Evolutionary conservation across 352 stramenopile genomes (phyloP).

Genomic region (Elongisporangium prolatum): DNA sequence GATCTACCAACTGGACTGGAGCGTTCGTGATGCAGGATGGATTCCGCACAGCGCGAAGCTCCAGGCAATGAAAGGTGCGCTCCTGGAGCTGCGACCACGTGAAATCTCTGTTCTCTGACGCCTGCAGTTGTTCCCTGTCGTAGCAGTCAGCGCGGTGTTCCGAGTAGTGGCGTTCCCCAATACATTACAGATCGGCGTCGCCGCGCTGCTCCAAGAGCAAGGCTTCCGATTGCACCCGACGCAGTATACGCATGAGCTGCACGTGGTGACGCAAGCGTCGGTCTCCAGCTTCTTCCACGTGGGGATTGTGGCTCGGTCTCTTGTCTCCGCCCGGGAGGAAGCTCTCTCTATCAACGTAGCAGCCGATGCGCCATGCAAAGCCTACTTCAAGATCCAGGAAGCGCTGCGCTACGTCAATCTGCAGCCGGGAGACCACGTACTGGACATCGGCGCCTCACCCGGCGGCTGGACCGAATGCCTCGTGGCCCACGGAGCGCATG

Average conservation of each 20-base stretch:
- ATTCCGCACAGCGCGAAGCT: slow-evolving; percentile 16
- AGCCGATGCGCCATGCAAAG: slow-evolving; percentile 33
- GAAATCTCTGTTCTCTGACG: background rate
- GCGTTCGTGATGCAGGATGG: slow-evolving; percentile 38
- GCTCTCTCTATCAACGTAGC: background rate
- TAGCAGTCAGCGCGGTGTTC: slow-evolving; percentile 8
- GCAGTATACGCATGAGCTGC: slow-evolving; percentile 39
- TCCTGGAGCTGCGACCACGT: background rate
- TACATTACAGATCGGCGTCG: slow-evolving; percentile 28
- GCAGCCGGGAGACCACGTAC: slow-evolving; percentile 14
- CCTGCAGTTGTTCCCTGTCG: no score
- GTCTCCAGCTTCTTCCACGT: slow-evolving; percentile 31
- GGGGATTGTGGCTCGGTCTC: slow-evolving; percentile 14
- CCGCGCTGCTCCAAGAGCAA: slow-evolving; percentile 19
- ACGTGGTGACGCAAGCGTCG: slow-evolving; percentile 24
- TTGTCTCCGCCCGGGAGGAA: background rate
- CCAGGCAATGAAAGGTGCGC: slow-evolving; percentile 1
- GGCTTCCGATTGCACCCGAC: slow-evolving; percentile 35
- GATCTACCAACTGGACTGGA: slow-evolving; percentile 41
- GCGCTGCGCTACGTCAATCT: slow-evolving; percentile 22
- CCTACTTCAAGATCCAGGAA: slow-evolving; percentile 57
- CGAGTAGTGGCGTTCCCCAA: slow-evolving; percentile 33
- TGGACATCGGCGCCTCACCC: slow-evolving; percentile 51
- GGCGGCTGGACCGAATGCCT: slow-evolving; percentile 56
- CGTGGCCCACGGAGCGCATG: slow-evolving; percentile 26